phyloP scores from a whole-genome alignment of 2,329 filamentous ascomycete species.

The Xylariaceae sp. region DNA sequence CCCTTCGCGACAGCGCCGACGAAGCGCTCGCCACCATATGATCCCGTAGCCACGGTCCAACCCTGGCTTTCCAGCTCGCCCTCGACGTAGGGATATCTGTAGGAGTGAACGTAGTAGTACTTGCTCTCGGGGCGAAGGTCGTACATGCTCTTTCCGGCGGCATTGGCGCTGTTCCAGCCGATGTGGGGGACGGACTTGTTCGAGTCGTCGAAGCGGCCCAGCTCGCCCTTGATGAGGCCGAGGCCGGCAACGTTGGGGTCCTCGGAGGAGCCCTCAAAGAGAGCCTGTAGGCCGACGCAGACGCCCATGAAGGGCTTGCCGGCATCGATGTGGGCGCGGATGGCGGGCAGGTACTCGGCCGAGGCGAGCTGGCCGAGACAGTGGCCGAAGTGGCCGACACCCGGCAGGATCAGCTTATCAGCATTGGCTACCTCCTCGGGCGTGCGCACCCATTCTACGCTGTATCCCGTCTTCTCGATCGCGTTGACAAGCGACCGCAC shows the following conservation, averaged over 20 bases:
- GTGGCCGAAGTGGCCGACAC: slow-evolving; percentile 96
- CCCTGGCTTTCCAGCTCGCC: slow-evolving; percentile 73
- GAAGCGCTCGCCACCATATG: slow-evolving; percentile 84
- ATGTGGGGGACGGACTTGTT: slow-evolving; percentile 96
- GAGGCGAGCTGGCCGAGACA: slow-evolving; percentile 79
- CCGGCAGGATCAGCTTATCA: slow-evolving; percentile 92
- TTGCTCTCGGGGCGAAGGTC: slow-evolving; percentile 76
- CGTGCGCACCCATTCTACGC: slow-evolving; percentile 83
- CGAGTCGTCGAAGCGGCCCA: slow-evolving; percentile 70
- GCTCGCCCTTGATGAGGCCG: slow-evolving; percentile 62
- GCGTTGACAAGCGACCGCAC: slow-evolving; percentile 94
- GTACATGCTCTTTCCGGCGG: slow-evolving; percentile 57
- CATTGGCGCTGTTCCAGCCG: slow-evolving; percentile 91
- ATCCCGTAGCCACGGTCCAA: slow-evolving; percentile 87
- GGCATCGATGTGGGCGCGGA: slow-evolving; percentile 73
- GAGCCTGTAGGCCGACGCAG: slow-evolving; percentile 86
- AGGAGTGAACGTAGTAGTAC: slow-evolving; percentile 99
- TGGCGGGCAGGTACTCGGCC: slow-evolving; percentile 77
- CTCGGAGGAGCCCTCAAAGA: slow-evolving; percentile 84
- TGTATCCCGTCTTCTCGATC: slow-evolving; percentile 90
- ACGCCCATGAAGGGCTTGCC: slow-evolving; percentile 99
- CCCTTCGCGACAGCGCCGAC: slow-evolving; percentile 81
- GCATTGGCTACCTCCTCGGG: slow-evolving; percentile 80
- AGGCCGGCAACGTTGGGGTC: slow-evolving; percentile 67
- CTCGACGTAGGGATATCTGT: slow-evolving; percentile 69